Conservation (phyloP, 2,329 filamentous ascomycete genomes). For the Alternaria angustiovoidea region DNA sequence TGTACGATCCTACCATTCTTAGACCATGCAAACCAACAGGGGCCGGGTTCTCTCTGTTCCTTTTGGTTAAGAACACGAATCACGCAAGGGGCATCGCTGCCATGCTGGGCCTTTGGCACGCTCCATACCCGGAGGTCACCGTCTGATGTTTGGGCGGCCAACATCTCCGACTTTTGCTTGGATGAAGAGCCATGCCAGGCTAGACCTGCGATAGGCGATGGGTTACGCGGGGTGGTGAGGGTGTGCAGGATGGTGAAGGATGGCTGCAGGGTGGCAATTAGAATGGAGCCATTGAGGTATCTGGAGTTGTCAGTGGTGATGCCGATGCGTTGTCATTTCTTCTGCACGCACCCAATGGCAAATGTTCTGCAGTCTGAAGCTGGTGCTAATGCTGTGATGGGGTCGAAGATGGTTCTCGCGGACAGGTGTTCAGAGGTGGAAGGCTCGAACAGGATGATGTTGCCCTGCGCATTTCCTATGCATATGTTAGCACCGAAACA, state of each 20-base stretch:
- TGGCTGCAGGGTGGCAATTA: constrained; percentile 88
- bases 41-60: constrained; percentile 75
- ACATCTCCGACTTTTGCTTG: constrained; percentile 96
- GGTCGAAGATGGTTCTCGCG: constrained; percentile 89
- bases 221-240: constrained; percentile 80
- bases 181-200: constrained; percentile 97
- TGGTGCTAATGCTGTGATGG: constrained; percentile 91
- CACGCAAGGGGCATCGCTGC: constrained; percentile 79
- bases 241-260: constrained; percentile 95
- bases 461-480: constrained; percentile 87
- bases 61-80: constrained; percentile 85
- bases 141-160: constrained; percentile 89
- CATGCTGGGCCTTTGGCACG: constrained; percentile 79
- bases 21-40: constrained; percentile 98
- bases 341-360: constrained; percentile 79
- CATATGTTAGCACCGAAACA: constrained; percentile 18
- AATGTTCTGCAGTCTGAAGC: constrained; percentile 91
- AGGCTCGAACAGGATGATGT: constrained; percentile 93
- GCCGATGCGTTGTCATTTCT: not conserved
- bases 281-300: constrained; percentile 92
- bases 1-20: constrained; percentile 97
- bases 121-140: constrained; percentile 97
- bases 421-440: constrained; percentile 92
- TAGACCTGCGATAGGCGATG: constrained; percentile 85
- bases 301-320: constrained; percentile 57